Conservation (phyloP, 495 filamentous ascomycete species). For the Lindgomyces ingoldianus region DNA sequence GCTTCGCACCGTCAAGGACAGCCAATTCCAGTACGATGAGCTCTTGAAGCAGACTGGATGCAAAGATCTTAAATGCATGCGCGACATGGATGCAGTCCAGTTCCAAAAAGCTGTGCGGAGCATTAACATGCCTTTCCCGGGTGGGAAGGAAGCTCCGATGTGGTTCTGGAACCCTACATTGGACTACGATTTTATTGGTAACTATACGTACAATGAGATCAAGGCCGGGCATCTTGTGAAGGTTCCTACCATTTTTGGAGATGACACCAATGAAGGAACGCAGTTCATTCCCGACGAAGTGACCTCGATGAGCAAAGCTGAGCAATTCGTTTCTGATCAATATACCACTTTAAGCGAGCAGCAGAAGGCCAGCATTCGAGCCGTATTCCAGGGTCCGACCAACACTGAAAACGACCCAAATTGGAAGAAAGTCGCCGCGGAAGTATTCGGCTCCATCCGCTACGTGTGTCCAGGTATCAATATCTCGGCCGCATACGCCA, state of each 20-base stretch:
- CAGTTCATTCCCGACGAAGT: slow-evolving; percentile 57
- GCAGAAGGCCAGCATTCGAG: slow-evolving; percentile 56
- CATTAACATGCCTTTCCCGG: slow-evolving; percentile 26
- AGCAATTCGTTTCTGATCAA: slow-evolving; percentile 63
- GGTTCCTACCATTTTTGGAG: slow-evolving; percentile 70
- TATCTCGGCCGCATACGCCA: slow-evolving; percentile 20
- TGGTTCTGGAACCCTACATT: slow-evolving; percentile 35
- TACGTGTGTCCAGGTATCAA: slow-evolving; percentile 68
- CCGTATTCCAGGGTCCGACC: slow-evolving; percentile 54
- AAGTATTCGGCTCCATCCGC: slow-evolving; percentile 71
- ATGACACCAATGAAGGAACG: slow-evolving; percentile 71
- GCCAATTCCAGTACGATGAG: slow-evolving; percentile 66
- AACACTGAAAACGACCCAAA: slow-evolving; percentile 2
- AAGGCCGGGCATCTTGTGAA: slow-evolving; percentile 62
- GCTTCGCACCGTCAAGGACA: slow-evolving; percentile 59
- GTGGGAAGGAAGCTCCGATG: slow-evolving; percentile 17
- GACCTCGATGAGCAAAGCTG: slow-evolving; percentile 49
- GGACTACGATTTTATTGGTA: slow-evolving; percentile 59
- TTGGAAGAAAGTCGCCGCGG: slow-evolving; percentile 51
- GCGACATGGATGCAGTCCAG: slow-evolving; percentile 21
- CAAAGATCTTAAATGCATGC: slow-evolving; percentile 22
- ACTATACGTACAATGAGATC: slow-evolving; percentile 63
- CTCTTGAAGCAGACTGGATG: slow-evolving; percentile 62
- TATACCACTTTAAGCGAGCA: slow-evolving; percentile 58
- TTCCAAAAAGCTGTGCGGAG: slow-evolving; percentile 28